Conservation (phyloP, 306 rosid genomes). For the apple (Malus domestica) region ASM211411v1 NC_041795.1:36127001-36127500, state of each 20-base stretch:
- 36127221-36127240: constrained; percentile 85
- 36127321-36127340: constrained; percentile 66
- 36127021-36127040: no score
- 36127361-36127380: constrained; percentile 27
- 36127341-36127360: constrained; percentile 23
- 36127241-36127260: constrained; percentile 77
- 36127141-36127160: constrained; percentile 29
- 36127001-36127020: no score
- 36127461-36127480: constrained; percentile 61
- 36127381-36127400: constrained; percentile 76
- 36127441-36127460: constrained; percentile 70
- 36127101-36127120: constrained; percentile 27
- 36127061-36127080: no score
- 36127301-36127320: constrained; percentile 52
- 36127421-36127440: constrained; percentile 74
- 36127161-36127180: constrained; percentile 46
- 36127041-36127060: no score
- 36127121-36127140: constrained; percentile 3
- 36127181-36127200: constrained; percentile 54
- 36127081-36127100: background rate
- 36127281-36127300: constrained; percentile 83
- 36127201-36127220: constrained; percentile 45
- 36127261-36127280: constrained; percentile 84
- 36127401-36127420: constrained; percentile 79
- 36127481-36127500: constrained; percentile 37